phyloP scores from a whole-genome alignment of 352 stramenopile genomes.

The Pythium graminicola region DNA sequence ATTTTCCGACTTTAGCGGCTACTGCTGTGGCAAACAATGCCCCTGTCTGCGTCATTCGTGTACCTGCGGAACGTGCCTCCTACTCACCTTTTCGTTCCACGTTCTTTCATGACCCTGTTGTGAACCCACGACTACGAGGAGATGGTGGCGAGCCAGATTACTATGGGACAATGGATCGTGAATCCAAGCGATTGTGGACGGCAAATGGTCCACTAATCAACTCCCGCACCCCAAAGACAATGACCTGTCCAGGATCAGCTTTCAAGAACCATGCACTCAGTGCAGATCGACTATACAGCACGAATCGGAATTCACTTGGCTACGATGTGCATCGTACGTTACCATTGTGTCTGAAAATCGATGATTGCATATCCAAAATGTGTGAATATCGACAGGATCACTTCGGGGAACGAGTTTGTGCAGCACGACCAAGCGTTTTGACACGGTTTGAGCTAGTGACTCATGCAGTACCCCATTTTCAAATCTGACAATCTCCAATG shows the following conservation, averaged over 20 bases:
- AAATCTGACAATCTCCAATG: neutral
- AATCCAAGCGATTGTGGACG: conserved; percentile 50
- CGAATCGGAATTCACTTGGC: conserved; percentile 41
- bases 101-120: conserved; percentile 49
- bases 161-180: conserved; percentile 27
- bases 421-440: conserved; percentile 57
- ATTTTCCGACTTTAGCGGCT: conserved; percentile 1
- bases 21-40: neutral
- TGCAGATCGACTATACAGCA: conserved; percentile 64
- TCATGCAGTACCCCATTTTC: neutral
- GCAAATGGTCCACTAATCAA: conserved; percentile 39
- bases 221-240: conserved; percentile 43
- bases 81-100: conserved; percentile 59
- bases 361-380: neutral
- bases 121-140: conserved; percentile 42
- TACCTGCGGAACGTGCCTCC: conserved; percentile 19
- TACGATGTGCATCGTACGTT: conserved; percentile 61
- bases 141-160: conserved; percentile 31
- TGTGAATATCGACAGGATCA: conserved; percentile 27
- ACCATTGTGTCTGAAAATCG: neutral
- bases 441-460: conserved; percentile 26
- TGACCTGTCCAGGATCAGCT: conserved; percentile 45
- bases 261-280: conserved; percentile 59
- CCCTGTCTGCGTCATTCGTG: conserved; percentile 10
- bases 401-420: conserved; percentile 62